phyloP scores from a whole-genome alignment of 2,329 filamentous ascomycete species.

The Neobulgaria alba region DNA sequence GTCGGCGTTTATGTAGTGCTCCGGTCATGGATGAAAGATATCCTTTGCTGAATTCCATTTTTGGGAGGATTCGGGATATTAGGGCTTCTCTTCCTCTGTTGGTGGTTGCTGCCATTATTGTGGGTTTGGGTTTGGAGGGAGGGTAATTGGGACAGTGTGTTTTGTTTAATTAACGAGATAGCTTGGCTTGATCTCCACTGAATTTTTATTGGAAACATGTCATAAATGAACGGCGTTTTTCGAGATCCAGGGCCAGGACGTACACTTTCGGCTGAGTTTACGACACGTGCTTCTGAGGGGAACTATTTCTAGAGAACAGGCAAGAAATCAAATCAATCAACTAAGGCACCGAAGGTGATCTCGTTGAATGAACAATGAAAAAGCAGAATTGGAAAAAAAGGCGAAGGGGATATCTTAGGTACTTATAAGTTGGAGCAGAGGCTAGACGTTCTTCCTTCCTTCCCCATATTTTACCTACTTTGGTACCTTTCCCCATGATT shows the following conservation, averaged over 20 bases:
- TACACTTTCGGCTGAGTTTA: neutral
- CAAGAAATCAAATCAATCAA: too few relatives aligned
- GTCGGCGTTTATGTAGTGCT: slow-evolving; percentile 33
- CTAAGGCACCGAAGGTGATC: too few relatives aligned
- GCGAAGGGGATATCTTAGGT: too few relatives aligned
- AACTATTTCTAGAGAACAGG: too few relatives aligned
- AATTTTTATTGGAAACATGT: neutral
- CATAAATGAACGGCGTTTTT: neutral
- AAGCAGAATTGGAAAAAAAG: too few relatives aligned
- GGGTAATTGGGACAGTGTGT: neutral
- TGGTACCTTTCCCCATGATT: too few relatives aligned
- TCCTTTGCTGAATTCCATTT: slow-evolving; percentile 40
- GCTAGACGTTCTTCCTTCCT: too few relatives aligned
- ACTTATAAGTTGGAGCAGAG: too few relatives aligned
- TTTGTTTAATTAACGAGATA: neutral
- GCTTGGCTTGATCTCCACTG: neutral
- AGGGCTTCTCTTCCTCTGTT: slow-evolving; percentile 30
- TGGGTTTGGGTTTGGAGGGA: neutral
- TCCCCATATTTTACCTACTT: too few relatives aligned
- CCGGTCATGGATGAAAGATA: slow-evolving; percentile 33
- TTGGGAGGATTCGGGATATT: slow-evolving; percentile 18
- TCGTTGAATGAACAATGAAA: too few relatives aligned
- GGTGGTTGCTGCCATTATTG: slow-evolving; percentile 4
- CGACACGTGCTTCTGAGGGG: neutral
- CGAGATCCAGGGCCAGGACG: too few relatives aligned